Evolutionary conservation across 371 early-diverging fungal genomes (phyloP), one percentile per base, ranked within the genome.

Genomic region (Rhizopus stolonifer): DNA sequence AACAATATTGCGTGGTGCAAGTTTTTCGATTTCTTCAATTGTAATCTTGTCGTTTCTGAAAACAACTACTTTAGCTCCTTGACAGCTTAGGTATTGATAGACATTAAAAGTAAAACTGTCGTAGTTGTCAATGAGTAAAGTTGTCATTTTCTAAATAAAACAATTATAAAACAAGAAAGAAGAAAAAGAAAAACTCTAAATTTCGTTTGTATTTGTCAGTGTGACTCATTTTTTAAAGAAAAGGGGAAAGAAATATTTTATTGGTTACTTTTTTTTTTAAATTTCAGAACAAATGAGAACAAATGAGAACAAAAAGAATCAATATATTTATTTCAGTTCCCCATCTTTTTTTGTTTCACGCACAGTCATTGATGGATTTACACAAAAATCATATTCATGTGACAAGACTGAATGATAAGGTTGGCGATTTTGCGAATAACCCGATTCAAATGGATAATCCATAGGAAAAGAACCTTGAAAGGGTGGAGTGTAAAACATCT

Each of bases 41-140:
- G 95, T 90, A 56, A 94, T 87, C 65, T 93, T 84, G 72, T 96
- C 96, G 68, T 98, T 96, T 24, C 98, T 85, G 63, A 79, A 87
- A 31, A 98, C 98, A 13, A 77, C 74, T 17, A 98, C 96, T 32
- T 93, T 69, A 4, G 95, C 98, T 4, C 97, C 97, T 15, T 93
- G 86, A 48, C 86, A 82, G 52, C 86, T 85, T 13, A 98, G 81
- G 58, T 89, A 93, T 74, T 96, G 95, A 71, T 95, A 96, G 38
- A 98, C 86, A 72, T 98, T 98, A 86, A 93, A 98, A 29, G 96
- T 95, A 61, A 98, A 98, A 64, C 89, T 89, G 80, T 98, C 98
- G 84, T 95, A 98, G 70, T 96, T 96, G 79, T 98, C 98, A 53
- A 98, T 94, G 61, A 97, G 81, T 36, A 97, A 54, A 15, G 91